These are phyloP conservation scores for Taphrina betulina DNA, from an alignment of 1,139 yeast genomes.

Conservation along the genomic window DNA sequence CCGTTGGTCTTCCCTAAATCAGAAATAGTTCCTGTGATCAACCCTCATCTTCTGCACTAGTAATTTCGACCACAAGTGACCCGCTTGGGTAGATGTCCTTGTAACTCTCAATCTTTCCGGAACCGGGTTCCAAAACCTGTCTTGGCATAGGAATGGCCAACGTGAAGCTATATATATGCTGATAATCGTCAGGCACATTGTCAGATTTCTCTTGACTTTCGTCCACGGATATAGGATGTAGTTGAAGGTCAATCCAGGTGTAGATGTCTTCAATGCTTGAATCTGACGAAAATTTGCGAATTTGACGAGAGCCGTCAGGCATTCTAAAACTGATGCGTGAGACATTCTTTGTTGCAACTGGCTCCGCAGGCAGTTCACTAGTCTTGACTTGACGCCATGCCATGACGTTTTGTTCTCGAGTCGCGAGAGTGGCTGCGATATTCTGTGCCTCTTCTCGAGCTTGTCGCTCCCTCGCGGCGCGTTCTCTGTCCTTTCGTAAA, in stretches of 20 bases:
- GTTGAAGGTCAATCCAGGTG: slow-evolving; percentile 49
- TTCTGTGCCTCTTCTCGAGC: neutral
- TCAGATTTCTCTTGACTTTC: slow-evolving; percentile 42
- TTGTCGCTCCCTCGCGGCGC: slow-evolving; percentile 44
- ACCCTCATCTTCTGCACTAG: too few species aligned
- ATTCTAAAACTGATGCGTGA: slow-evolving; percentile 54
- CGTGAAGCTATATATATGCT: slow-evolving; percentile 51
- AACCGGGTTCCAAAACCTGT: slow-evolving; percentile 46
- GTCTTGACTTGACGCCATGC: slow-evolving; percentile 54
- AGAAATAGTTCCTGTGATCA: too few species aligned
- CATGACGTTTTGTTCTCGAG: neutral
- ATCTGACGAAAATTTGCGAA: slow-evolving; percentile 54
- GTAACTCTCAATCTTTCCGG: slow-evolving; percentile 48
- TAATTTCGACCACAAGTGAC: slow-evolving; percentile 56
- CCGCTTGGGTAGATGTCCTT: slow-evolving; percentile 60
- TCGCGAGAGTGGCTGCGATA: neutral
- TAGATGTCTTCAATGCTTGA: slow-evolving; percentile 60
- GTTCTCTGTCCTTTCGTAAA: slow-evolving; percentile 56
- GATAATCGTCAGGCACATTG: slow-evolving; percentile 47
- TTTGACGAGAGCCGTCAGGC: slow-evolving; percentile 61
- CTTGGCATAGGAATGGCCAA: slow-evolving; percentile 62
- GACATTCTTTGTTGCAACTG: slow-evolving; percentile 37
- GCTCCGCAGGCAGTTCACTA: slow-evolving; percentile 47
- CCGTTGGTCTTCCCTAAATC: too few species aligned
- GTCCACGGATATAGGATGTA: slow-evolving; percentile 46